Conservation (phyloP, 2,329 filamentous ascomycete genomes). For the Aureobasidium sp. region DNA sequence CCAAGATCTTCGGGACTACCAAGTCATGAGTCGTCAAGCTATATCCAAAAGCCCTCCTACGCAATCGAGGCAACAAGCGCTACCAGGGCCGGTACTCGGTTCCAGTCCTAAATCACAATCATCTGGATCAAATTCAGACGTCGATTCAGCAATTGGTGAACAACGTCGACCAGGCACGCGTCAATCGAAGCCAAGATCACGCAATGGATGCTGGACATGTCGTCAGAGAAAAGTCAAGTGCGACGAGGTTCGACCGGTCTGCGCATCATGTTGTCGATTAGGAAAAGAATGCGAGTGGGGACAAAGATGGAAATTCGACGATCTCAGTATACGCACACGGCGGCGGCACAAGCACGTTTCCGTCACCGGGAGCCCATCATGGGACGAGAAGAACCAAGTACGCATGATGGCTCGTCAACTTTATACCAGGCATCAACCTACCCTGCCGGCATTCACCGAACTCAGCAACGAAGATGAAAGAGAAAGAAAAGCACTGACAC, state of each 20-base stretch:
- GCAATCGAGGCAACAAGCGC: neutral
- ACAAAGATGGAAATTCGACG: constrained; percentile 40
- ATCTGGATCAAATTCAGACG: constrained; percentile 4
- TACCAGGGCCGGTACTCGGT: neutral
- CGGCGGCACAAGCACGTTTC: constrained; percentile 37
- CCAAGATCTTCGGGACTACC: neutral
- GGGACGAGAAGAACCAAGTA: constrained; percentile 51
- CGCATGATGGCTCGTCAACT: neutral
- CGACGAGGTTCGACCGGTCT: constrained; percentile 48
- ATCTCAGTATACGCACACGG: constrained; percentile 27
- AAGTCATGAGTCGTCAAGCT: neutral
- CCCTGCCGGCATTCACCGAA: constrained; percentile 45
- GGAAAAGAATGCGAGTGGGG: constrained; percentile 53
- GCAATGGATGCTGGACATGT: constrained; percentile 13
- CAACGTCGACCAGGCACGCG: neutral
- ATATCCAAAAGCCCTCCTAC: neutral
- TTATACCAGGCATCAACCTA: constrained; percentile 19
- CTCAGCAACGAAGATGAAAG: constrained; percentile 52
- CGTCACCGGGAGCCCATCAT: constrained; percentile 44
- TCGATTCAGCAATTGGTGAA: constrained; percentile 10
- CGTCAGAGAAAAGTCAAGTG: constrained; percentile 41
- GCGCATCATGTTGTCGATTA: constrained; percentile 50
- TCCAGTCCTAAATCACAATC: constrained; percentile 12
- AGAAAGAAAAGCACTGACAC: constrained; percentile 48
- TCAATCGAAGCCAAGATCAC: constrained; percentile 10